Evolutionary conservation across 352 stramenopile species (phyloP).

Genomic region (Halophytophthora polymorphica): DNA sequence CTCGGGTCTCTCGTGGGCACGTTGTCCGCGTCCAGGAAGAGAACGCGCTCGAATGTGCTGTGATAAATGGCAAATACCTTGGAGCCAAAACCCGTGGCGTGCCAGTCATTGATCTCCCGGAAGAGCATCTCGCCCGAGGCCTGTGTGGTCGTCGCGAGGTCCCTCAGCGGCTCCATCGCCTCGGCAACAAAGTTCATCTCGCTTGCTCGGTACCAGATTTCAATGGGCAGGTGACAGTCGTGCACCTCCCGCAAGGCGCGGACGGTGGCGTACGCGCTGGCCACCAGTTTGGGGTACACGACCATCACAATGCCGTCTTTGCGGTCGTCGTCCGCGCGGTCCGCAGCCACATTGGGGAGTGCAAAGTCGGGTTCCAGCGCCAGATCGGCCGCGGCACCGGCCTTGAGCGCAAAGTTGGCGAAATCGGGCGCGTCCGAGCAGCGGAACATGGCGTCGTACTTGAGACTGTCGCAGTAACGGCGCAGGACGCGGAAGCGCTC

Average conservation of each 20-base stretch:
- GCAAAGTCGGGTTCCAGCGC: too few species aligned
- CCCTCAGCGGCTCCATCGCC: too few species aligned
- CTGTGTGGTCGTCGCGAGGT: too few species aligned
- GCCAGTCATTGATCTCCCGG: constrained; percentile 52
- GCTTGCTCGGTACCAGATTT: constrained; percentile 58
- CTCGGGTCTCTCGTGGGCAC: constrained; percentile 71
- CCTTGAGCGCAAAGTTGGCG: constrained; percentile 14
- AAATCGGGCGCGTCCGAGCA: constrained; percentile 31
- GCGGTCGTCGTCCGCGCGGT: not conserved
- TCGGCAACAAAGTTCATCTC: constrained; percentile 33
- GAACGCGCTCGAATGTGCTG: constrained; percentile 66
- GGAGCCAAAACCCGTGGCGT: constrained; percentile 66
- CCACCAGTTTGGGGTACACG: constrained; percentile 31
- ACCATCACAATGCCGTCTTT: constrained; percentile 34
- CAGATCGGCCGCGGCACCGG: constrained; percentile 13
- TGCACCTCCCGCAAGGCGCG: constrained; percentile 20
- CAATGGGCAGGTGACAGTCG: constrained; percentile 47
- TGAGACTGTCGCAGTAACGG: constrained; percentile 14
- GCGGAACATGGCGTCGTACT: constrained; percentile 15
- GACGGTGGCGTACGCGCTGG: constrained; percentile 23
- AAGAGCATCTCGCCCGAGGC: too few species aligned
- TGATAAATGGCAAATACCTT: constrained; percentile 82
- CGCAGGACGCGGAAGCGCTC: constrained; percentile 16
- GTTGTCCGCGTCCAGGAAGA: constrained; percentile 85
- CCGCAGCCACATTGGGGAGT: not conserved